These are phyloP conservation scores for Cyberlindnera maritima DNA, from an alignment of 805 yeast genomes.

Conservation along the genomic window DNA sequence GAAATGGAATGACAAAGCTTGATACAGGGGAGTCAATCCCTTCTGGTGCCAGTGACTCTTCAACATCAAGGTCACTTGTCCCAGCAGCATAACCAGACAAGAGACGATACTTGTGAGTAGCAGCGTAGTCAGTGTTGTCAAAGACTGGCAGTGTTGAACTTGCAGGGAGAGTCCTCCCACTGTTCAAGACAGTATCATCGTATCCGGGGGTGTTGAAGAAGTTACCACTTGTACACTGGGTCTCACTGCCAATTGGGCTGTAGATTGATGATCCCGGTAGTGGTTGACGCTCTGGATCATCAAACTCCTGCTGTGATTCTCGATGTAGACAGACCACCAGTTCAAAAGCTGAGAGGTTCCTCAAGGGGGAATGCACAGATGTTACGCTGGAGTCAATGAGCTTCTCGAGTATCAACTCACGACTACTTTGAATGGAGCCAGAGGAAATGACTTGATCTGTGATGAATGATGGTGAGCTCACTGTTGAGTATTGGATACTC, in stretches of 20 bases:
- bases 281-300: not conserved
- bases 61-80: not conserved
- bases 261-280: conserved; percentile 5
- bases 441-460: not conserved
- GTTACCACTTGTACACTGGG: not conserved
- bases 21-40: not conserved
- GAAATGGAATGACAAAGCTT: not conserved
- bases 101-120: not conserved
- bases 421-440: conserved; percentile 12
- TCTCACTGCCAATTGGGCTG: not conserved
- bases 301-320: not conserved
- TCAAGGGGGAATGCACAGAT: not conserved
- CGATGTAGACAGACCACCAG: not conserved
- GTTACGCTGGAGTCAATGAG: not conserved
- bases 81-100: not conserved
- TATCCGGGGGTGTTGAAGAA: not conserved
- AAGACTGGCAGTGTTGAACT: not conserved
- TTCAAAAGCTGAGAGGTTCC: conserved; percentile 1
- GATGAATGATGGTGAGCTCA: not conserved
- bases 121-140: not conserved
- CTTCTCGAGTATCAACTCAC: conserved; percentile 5
- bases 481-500: not conserved
- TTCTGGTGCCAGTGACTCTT: not conserved
- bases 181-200: not conserved
- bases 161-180: not conserved